Conservation (phyloP, 177 flowering plant genomes). For the Vitis hybrid region DNA sequence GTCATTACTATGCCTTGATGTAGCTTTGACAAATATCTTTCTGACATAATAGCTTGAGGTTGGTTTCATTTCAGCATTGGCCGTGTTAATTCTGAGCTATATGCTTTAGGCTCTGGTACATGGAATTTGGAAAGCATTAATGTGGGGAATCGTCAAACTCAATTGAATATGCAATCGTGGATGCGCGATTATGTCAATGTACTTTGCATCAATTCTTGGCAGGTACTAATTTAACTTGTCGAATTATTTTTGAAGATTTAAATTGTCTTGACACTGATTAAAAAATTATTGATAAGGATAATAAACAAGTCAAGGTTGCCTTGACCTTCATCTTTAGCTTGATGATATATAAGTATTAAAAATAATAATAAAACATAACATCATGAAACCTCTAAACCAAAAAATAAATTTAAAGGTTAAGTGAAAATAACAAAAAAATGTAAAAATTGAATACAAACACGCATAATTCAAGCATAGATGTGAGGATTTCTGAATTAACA, state of each 20-base stretch:
- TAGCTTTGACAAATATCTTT: background rate
- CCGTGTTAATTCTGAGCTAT: constrained; percentile 69
- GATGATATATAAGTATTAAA: background rate
- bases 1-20: background rate
- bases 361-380: too few species aligned
- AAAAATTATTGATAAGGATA: background rate
- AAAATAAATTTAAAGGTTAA: too few species aligned
- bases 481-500: too few species aligned
- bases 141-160: constrained; percentile 19
- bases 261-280: background rate
- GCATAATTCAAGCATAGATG: too few species aligned
- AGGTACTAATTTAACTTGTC: constrained; percentile 42
- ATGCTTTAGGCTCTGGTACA: constrained; percentile 73
- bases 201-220: constrained; percentile 94
- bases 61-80: constrained; percentile 72
- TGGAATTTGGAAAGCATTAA: constrained; percentile 33
- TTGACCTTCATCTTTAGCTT: background rate
- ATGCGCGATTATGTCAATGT: constrained; percentile 67
- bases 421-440: too few species aligned
- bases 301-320: background rate
- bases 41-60: background rate
- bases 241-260: background rate
- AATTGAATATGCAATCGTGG: constrained; percentile 44
- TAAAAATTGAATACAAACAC: too few species aligned
- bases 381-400: too few species aligned